Conservation (phyloP, 305 asterid species). For the Withania somnifera region DNA sequence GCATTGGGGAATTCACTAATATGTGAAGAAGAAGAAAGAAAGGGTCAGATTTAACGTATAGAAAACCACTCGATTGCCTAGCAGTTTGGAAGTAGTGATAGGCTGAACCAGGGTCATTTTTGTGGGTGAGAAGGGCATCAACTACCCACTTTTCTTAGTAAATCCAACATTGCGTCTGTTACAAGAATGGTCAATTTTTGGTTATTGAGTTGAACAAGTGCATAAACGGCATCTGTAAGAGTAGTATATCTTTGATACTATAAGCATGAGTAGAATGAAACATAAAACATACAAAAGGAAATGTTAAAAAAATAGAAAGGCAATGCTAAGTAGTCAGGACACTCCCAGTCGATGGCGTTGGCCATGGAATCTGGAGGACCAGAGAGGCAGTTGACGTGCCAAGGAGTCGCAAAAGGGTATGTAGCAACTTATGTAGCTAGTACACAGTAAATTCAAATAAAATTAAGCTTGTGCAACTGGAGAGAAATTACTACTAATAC, state of each 20-base stretch:
- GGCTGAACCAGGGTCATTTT: slow-evolving; percentile 50
- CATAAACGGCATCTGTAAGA: neutral
- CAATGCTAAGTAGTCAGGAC: slow-evolving; percentile 52
- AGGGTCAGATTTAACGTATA: slow-evolving; percentile 39
- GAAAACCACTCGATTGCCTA: slow-evolving; percentile 27
- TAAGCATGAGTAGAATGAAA: neutral
- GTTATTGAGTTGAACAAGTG: neutral
- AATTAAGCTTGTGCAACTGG: too few species aligned
- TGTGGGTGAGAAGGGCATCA: slow-evolving; percentile 34
- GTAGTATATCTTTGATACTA: too few species aligned
- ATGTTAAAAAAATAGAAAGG: neutral
- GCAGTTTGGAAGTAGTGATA: slow-evolving; percentile 33
- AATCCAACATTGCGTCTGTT: slow-evolving; percentile 8
- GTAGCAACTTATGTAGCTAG: too few species aligned
- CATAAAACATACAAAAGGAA: neutral
- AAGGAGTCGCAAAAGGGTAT: slow-evolving; percentile 69
- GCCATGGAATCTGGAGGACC: slow-evolving; percentile 36
- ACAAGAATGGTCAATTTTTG: neutral
- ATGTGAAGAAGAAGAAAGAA: slow-evolving; percentile 59
- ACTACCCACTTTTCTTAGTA: slow-evolving; percentile 20
- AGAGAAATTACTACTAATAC: too few species aligned
- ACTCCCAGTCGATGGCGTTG: slow-evolving; percentile 53
- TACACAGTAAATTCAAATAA: too few species aligned
- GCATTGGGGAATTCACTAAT: slow-evolving; percentile 35
- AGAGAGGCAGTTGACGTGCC: slow-evolving; percentile 70